Evolutionary conservation across 805 yeast genomes (phyloP), one percentile per base, ranked within the genome.

Genomic region (Metschnikowia proteae): DNA sequence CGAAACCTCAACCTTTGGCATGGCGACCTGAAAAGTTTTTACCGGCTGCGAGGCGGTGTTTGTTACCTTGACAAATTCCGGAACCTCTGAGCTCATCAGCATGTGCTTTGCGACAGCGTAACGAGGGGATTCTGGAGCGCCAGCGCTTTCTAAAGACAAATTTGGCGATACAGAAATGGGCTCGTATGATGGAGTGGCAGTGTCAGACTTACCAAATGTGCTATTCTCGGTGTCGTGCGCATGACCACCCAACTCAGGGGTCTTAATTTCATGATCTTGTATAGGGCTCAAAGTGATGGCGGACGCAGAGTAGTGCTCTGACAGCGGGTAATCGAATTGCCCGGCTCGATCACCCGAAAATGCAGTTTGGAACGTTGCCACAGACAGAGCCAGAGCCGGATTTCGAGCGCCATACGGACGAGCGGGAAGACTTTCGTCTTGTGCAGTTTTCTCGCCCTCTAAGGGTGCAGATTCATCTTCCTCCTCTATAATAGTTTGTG

Each of bases 361-460:
- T 22, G 45, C 45, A 22, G 45, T 42, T 51, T 72, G 76, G 49
- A 73, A 60, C 10, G 75, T 75, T 52, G 67, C 66, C 60, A 73
- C 67, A 6, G 73, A 67, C 5, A 76, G 78, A 29, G 75, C 68
- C 28, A 58, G 58, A 47, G 63, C 64, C 71, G 72, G 6, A 17
- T 29, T 42, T 17, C 13, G 31, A 6, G 17, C 26, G 3, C 10
- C 30, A 13, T 25, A 5, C 1, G 45, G 45, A 2, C 45, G 22
- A n/a, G 26, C 4, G 13, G 26, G 29, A 17, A 13, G 4, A 13
- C 7, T 6, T 3, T 11, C 26, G n/a, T 27, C 30, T 10, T 9
- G 23, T 5, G 11, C 11, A 5, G 43, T 23, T 13, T 8, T 25
- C n/a, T 23, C 43, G 27, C 11, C n/a, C n/a, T 13, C 13, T 25